Evolutionary conservation across 805 yeast species (phyloP), one percentile per base, ranked within the genome.

Genomic region (Pichia californica): DNA sequence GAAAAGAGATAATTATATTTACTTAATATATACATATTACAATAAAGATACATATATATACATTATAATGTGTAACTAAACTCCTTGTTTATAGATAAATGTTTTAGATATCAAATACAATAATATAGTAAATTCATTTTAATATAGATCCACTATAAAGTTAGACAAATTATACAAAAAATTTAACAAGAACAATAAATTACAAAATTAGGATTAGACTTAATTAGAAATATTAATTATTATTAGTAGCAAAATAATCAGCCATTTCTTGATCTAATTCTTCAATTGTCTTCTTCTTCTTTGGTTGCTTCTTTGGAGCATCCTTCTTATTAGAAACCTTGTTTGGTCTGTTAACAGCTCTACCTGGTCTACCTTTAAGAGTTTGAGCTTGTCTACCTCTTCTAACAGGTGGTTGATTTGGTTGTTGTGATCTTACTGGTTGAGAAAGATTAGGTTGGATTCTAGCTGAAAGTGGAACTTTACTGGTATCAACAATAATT

Each of bases 191-290:
- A n/a, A n/a, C n/a, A n/a, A n/a, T n/a, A n/a, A n/a, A n/a, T n/a
- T n/a, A n/a, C n/a, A n/a, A n/a, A n/a, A n/a, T n/a, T n/a, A n/a
- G n/a, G n/a, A n/a, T n/a, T n/a, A n/a, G n/a, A 18, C 19, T 23
- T 23, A 23, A 21, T 23, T 23, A 13, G 31, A 9, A 20, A 11
- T n/a, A 14, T 38, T 27, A 36, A 44, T 51, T 48, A 37, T 68
- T 67, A 52, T 67, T 70, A 50, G 76, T 80, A 51, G 79, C 80
- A 56, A 91, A 89, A 70, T 91, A 91, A 62, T 89, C 98, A 50
- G 88, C 84, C 99, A 93, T 91, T 71, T 91, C 98, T 63, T 89
- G 95, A 68, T 93, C 99, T 61, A 91, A 79, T 68, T 93, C 91
- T 64, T 86, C 98, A 51, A 85, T 73, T 41, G 95, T 80, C 76